Percentiles rank a stretch among this genome's conserved stretches.
Conservation (phyloP, 116 monocot species). For the Dioscorea cayenensis region DNA sequence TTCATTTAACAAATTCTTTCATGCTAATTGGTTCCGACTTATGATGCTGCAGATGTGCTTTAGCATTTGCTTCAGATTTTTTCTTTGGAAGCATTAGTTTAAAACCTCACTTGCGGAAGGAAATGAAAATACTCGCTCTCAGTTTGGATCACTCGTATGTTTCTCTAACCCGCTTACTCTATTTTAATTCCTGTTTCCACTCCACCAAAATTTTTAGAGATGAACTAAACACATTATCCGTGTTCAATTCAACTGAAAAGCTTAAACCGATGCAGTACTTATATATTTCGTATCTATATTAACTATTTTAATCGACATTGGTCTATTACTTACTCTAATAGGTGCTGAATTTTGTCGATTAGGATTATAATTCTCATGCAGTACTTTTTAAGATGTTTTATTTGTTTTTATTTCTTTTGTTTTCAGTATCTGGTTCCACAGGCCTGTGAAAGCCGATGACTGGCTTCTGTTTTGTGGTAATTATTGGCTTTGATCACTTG, state of each 20-base stretch:
- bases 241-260: too few species aligned
- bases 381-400: too few species aligned
- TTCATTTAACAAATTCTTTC: too few species aligned
- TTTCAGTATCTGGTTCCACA: constrained; percentile 1
- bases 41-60: constrained; percentile 50
- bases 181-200: too few species aligned
- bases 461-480: background rate
- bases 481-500: background rate
- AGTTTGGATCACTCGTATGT: constrained; percentile 67
- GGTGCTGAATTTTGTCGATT: background rate
- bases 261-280: too few species aligned
- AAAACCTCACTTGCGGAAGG: constrained; percentile 36
- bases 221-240: too few species aligned
- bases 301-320: too few species aligned
- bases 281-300: too few species aligned
- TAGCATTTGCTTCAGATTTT: constrained; percentile 69
- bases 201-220: too few species aligned
- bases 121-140: constrained; percentile 22
- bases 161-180: too few species aligned
- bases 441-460: background rate
- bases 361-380: too few species aligned
- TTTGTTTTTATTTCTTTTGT: background rate
- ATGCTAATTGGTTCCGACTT: background rate
- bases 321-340: too few species aligned
- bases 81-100: constrained; percentile 45